Evolutionary conservation across 306 rosid species (phyloP).

Genomic region (Morella rubra): DNA sequence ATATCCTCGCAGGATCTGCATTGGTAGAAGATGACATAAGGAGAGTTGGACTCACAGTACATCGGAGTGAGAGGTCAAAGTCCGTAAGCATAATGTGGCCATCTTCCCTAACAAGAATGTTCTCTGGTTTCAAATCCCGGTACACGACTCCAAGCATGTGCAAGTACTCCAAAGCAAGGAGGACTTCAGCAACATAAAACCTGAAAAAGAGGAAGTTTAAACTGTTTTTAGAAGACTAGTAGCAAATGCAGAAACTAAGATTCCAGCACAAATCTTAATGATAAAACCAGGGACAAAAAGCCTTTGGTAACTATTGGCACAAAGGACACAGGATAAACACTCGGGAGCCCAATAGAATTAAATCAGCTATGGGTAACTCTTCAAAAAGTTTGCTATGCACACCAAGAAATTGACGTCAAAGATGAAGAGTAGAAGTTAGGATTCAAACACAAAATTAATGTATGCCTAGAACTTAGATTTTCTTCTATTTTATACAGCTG

Average conservation of each 20-base stretch:
- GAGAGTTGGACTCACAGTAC: conserved; percentile 76
- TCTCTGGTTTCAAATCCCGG: conserved; percentile 87
- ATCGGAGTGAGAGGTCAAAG: conserved; percentile 79
- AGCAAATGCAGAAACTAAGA: neutral
- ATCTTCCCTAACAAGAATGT: conserved; percentile 85
- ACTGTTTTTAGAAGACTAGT: neutral
- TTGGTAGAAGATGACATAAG: conserved; percentile 50
- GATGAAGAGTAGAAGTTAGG: neutral
- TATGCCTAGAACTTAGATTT: too few species aligned
- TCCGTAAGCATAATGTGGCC: conserved; percentile 96
- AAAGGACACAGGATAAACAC: neutral
- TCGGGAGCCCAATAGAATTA: neutral
- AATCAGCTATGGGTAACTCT: neutral
- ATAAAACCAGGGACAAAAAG: neutral
- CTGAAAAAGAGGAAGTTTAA: conserved; percentile 32
- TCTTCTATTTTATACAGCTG: too few species aligned
- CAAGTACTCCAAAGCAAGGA: conserved; percentile 85
- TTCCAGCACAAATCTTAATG: neutral
- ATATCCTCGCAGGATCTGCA: conserved; percentile 52
- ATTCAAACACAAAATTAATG: neutral
- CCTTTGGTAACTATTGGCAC: neutral
- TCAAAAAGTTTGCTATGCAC: neutral
- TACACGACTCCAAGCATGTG: conserved; percentile 94
- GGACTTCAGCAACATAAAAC: conserved; percentile 91
- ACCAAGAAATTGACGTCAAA: neutral